A percentile compares a stretch with the other conserved stretches of the same genome.
Evolutionary conservation across 2,329 filamentous ascomycete genomes (phyloP).

Genomic region (Chaetomiaceae sp.): DNA sequence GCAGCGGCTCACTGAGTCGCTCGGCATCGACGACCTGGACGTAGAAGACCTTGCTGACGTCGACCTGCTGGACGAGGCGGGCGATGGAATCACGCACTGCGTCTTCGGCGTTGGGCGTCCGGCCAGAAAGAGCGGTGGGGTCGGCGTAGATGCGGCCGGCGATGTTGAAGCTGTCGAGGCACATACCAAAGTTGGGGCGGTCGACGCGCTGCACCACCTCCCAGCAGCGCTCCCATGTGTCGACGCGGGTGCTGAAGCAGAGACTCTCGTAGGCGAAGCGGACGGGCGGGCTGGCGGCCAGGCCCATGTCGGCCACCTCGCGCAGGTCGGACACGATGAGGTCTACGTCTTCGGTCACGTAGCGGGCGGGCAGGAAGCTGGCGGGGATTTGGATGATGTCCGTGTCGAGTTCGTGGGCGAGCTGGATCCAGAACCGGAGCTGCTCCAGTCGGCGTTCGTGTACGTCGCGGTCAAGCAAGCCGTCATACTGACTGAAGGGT

Average conservation of each 20-base stretch:
- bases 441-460: constrained; percentile 55
- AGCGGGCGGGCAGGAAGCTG: constrained; percentile 52
- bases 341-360: constrained; percentile 41
- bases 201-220: constrained; percentile 59
- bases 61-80: constrained; percentile 47
- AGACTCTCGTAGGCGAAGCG: constrained; percentile 69
- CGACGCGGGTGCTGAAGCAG: constrained; percentile 62
- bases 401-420: constrained; percentile 58
- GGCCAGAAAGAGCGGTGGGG: constrained; percentile 48
- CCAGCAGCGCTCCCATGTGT: constrained; percentile 69
- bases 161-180: constrained; percentile 74
- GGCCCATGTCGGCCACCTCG: constrained; percentile 62
- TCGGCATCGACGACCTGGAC: constrained; percentile 73
- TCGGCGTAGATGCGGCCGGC: constrained; percentile 66
- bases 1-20: constrained; percentile 50
- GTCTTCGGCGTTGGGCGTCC: constrained; percentile 47
- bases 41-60: constrained; percentile 64
- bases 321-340: constrained; percentile 57
- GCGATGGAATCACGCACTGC: constrained; percentile 49
- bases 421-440: constrained; percentile 61
- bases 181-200: constrained; percentile 66
- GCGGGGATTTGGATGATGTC: constrained; percentile 71
- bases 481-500: constrained; percentile 74
- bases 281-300: constrained; percentile 48
- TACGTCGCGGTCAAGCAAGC: constrained; percentile 55